Base-by-base conservation (phyloP, 164 flowering plant species). In the Magnolia officinalis region DNA sequence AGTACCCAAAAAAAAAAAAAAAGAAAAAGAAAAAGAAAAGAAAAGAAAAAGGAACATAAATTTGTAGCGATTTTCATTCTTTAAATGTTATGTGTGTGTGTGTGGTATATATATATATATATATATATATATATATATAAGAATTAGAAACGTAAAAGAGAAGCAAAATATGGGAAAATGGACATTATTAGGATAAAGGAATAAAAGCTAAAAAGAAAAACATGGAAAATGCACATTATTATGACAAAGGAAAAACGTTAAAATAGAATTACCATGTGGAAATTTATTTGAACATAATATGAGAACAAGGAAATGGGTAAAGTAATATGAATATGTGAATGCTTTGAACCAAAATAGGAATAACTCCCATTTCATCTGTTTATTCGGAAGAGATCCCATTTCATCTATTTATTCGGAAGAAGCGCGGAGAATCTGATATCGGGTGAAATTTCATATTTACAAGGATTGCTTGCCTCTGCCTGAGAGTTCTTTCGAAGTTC, bases 381-480 rank as follows among this genome's bases (percentile, higher is more conserved):
- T 26, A 26, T 26, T 26, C 29, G 2, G 2, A 26, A 26, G 29
- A 26, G 29, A 26, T 26, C 29, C 29, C 29, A 26, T 26, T 1
- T 26, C 29, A 26, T 26, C 29, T 26, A 26, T 26, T 26, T 26
- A 26, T 26, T 26, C 1, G 29, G 29, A 26, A 26, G 29, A 26
- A 26, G 2, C 1, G 2, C 2, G 29, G 29, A 26, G 29, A 26
- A 26, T 26, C 2, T 26, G 29, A 26, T 26, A 26, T 26, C 77
- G 86, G 91, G 88, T 87, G 67, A 80, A 67, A 31, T 89, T 89
- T 72, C 75, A 75, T 71, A 85, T 87, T 64, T 67, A 26, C 63
- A 83, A 74, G 84, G 88, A 87, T 21, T 86, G 88, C 72, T 74
- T 82, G 69, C 90, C 91, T 65, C 72, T 89, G 51, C 82, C 82